These are phyloP conservation scores for Hymenoscyphus occultus DNA, from an alignment of 2,329 filamentous ascomycete genomes.

Conservation along the genomic window DNA sequence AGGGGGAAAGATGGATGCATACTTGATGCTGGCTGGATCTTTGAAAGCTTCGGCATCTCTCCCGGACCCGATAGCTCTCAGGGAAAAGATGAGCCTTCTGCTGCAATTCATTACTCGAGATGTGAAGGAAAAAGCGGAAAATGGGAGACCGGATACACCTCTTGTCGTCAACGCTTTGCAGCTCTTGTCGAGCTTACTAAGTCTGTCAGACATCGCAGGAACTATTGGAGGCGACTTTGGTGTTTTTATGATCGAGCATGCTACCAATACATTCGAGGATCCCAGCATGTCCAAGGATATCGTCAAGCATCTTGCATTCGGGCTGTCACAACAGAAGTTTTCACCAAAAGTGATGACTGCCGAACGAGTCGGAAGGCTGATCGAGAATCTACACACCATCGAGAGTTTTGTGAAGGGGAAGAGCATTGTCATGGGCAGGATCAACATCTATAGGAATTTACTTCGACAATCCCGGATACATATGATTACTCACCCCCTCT, in stretches of 20 bases:
- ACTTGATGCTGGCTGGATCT: constrained; percentile 72
- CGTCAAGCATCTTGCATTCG: constrained; percentile 73
- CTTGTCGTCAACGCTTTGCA: constrained; percentile 76
- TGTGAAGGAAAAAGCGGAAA: constrained; percentile 58
- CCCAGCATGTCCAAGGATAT: constrained; percentile 69
- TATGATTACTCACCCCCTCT: constrained; percentile 71
- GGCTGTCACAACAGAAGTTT: constrained; percentile 80
- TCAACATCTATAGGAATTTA: constrained; percentile 76
- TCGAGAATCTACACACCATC: constrained; percentile 69
- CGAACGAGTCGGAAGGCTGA: constrained; percentile 66
- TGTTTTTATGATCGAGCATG: constrained; percentile 75
- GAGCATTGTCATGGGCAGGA: constrained; percentile 72
- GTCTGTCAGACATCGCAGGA: constrained; percentile 67
- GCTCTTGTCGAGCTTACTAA: constrained; percentile 73
- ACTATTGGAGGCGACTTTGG: constrained; percentile 76
- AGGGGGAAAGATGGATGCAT: constrained; percentile 76
- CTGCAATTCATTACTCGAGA: constrained; percentile 83
- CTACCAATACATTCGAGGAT: constrained; percentile 71
- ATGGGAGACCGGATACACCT: constrained; percentile 60
- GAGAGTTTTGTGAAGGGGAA: constrained; percentile 75
- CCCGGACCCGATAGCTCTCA: constrained; percentile 69
- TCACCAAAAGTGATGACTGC: constrained; percentile 68
- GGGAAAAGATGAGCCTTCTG: constrained; percentile 72
- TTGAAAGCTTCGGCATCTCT: constrained; percentile 80
- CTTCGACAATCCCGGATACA: constrained; percentile 65